Percentiles rank a stretch among this genome's conserved stretches.
phyloP scores from a whole-genome alignment of 495 filamentous ascomycete species.

The Penicillium pulvis region DNA sequence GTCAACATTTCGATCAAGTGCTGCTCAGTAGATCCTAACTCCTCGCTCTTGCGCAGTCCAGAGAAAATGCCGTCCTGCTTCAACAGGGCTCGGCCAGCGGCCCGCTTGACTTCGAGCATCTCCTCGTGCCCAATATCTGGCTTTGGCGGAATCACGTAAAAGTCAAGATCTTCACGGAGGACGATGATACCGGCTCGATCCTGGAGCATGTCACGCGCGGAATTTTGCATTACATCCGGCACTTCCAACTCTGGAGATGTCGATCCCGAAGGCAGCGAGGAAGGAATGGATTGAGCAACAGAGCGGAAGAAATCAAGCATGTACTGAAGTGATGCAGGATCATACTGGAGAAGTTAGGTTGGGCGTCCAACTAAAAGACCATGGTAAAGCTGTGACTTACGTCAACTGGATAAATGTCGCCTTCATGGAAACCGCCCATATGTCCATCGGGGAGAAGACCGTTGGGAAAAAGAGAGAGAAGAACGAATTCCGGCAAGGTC shows the following conservation, averaged over 20 bases:
- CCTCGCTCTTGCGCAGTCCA: conserved; percentile 89
- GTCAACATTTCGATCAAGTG: conserved; percentile 99
- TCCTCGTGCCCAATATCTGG: conserved; percentile 81
- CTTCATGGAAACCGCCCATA: conserved; percentile 88
- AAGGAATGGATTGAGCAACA: conserved; percentile 91
- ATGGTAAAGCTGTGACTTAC: conserved; percentile 64
- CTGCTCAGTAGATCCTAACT: conserved; percentile 94
- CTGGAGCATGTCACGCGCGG: conserved; percentile 73
- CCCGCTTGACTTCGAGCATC: conserved; percentile 96
- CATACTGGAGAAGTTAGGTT: conserved; percentile 79
- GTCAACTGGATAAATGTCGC: conserved; percentile 95
- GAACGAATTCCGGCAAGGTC: conserved; percentile 94
- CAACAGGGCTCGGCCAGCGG: conserved; percentile 83
- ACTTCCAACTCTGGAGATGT: conserved; percentile 64
- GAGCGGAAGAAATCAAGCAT: conserved; percentile 99
- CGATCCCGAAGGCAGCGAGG: conserved; percentile 61
- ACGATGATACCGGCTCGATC: conserved; percentile 98
- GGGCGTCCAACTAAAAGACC: conserved; percentile 22
- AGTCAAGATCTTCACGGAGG: conserved; percentile 93
- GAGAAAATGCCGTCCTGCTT: conserved; percentile 96
- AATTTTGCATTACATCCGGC: conserved; percentile 68
- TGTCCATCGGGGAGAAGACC: conserved; percentile 97
- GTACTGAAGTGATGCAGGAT: conserved; percentile 93
- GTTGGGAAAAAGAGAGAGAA: conserved; percentile 98
- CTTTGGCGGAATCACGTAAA: conserved; percentile 92